Evolutionary conservation across 2,329 filamentous ascomycete species (phyloP), one percentile per base, ranked within the genome.

Genomic region (Pseudocercospora vitis): DNA sequence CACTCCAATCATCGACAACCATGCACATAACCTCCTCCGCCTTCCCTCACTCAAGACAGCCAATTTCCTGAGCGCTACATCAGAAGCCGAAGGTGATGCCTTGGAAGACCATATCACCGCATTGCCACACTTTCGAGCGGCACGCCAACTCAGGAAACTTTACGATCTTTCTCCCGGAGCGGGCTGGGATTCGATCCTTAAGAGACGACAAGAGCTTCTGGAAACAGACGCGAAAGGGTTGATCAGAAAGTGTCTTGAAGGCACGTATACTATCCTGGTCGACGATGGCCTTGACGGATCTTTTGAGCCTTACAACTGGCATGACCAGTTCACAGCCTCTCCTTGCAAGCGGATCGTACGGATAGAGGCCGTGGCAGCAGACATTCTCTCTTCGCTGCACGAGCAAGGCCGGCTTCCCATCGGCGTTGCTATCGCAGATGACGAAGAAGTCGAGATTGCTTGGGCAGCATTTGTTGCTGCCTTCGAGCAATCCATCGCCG

Each of bases 211-310:
- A 23, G 72, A 76, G 56, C 74, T 74, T 65, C 68, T 82, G 7
- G 66, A 74, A 21, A 70, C 72, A 16, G 60, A 75, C 70, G 32
- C 77, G 63, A 74, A 82, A 4, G 78, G 71, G 2, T 83, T 90
- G 76, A 76, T 82, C 8, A 76, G 73, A 39, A 77, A 76, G 57
- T 94, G 88, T 62, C 77, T 95, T 3, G 71, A 81, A 9, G 88
- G 88, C 1, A 87, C 89, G 23, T 84, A 91, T 67, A 82, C 81
- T 1, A 76, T 92, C 8, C 76, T 95, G 1, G 79, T 95, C n/a
- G 89, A 94, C 61, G 89, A 94, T 70, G 86, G 88, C 0, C 72
- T 92, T 6, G 78, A 81, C 48, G 77, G 80, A 6, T 70, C 80
- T 16, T 79, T 82, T 1, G 79, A 87, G 60, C 68, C 76, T 0